phyloP scores from a whole-genome alignment of 2,329 filamentous ascomycete species.

The Hypoxylon sp. region DNA sequence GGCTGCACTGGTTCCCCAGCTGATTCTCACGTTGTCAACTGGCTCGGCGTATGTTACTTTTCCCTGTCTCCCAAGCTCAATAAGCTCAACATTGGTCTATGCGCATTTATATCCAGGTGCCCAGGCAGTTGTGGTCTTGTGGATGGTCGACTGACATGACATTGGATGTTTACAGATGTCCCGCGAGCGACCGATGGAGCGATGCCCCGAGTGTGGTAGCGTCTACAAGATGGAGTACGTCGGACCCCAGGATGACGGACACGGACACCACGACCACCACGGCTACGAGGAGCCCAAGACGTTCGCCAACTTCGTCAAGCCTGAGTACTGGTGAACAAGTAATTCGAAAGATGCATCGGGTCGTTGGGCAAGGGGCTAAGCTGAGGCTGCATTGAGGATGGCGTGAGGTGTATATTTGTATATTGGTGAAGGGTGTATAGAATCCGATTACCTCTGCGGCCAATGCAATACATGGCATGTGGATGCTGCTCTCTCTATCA shows the following conservation, averaged over 20 bases:
- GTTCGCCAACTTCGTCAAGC: slow-evolving; percentile 94
- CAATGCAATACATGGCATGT: no score
- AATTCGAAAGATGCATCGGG: slow-evolving; percentile 9
- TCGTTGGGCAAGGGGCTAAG: slow-evolving; percentile 5
- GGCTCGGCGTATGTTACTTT: slow-evolving; percentile 78
- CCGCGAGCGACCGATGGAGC: slow-evolving; percentile 88
- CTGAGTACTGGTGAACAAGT: slow-evolving; percentile 81
- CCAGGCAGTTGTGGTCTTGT: slow-evolving; percentile 4
- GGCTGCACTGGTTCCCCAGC: slow-evolving; percentile 95
- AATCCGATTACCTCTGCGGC: slow-evolving; percentile 38
- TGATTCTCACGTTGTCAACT: slow-evolving; percentile 89
- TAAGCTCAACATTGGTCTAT: no score
- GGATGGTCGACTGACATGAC: slow-evolving; percentile 21
- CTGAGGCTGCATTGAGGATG: slow-evolving; percentile 20
- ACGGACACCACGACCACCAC: slow-evolving; percentile 65
- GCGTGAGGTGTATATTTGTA: slow-evolving; percentile 35
- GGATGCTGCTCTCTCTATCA: no score
- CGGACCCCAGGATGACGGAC: slow-evolving; percentile 78
- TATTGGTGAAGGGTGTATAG: slow-evolving; percentile 40
- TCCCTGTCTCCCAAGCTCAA: neutral
- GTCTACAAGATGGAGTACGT: slow-evolving; percentile 99
- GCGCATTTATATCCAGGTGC: neutral
- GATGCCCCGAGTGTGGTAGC: slow-evolving; percentile 95
- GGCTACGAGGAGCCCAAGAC: slow-evolving; percentile 89
- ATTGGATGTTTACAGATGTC: slow-evolving; percentile 71